Percentiles rank a stretch among this genome's conserved stretches.
These are phyloP conservation scores for Baorangia bicolor DNA, from an alignment of 768 basidiomycete genomes.

Conservation along the genomic window DNA sequence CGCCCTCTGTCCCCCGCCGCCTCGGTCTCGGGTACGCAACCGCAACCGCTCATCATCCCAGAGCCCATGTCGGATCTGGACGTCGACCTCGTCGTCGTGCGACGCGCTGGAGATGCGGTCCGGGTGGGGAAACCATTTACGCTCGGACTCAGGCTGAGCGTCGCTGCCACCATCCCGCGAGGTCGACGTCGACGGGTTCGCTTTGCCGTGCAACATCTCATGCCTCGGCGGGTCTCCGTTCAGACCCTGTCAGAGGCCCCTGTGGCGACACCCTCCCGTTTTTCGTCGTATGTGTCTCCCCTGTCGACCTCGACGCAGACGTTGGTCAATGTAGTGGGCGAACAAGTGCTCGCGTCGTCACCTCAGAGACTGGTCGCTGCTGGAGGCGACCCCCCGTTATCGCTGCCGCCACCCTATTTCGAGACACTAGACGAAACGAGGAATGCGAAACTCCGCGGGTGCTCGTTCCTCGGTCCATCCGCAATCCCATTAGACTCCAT, in stretches of 20 bases:
- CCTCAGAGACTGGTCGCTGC: constrained; percentile 11
- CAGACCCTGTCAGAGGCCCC: constrained; percentile 8
- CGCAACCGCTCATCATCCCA: constrained; percentile 23
- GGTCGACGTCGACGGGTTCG: constrained; percentile 41
- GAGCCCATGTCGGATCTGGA: constrained; percentile 44
- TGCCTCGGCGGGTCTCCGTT: constrained; percentile 36
- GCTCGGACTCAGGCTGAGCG: constrained; percentile 51
- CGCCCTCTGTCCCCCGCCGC: constrained; percentile 35
- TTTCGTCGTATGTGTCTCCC: constrained; percentile 8
- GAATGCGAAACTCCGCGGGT: constrained; percentile 30
- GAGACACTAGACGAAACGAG: constrained; percentile 39
- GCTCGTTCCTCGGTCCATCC: constrained; percentile 53
- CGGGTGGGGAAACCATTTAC: constrained; percentile 59
- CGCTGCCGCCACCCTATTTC: constrained; percentile 50
- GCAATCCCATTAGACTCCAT: constrained; percentile 45
- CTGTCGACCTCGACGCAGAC: constrained; percentile 7
- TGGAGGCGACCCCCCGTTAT: constrained; percentile 8
- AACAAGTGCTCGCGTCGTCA: constrained; percentile 14
- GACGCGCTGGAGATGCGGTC: constrained; percentile 46
- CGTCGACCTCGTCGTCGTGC: constrained; percentile 53
- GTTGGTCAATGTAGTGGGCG: neutral
- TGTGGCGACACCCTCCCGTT: neutral
- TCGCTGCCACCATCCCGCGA: constrained; percentile 45
- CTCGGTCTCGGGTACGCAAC: constrained; percentile 14
- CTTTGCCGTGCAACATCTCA: constrained; percentile 68